These are phyloP conservation scores for Chaetomium tenue DNA, from an alignment of 495 filamentous ascomycete species.

Conservation along the genomic window DNA sequence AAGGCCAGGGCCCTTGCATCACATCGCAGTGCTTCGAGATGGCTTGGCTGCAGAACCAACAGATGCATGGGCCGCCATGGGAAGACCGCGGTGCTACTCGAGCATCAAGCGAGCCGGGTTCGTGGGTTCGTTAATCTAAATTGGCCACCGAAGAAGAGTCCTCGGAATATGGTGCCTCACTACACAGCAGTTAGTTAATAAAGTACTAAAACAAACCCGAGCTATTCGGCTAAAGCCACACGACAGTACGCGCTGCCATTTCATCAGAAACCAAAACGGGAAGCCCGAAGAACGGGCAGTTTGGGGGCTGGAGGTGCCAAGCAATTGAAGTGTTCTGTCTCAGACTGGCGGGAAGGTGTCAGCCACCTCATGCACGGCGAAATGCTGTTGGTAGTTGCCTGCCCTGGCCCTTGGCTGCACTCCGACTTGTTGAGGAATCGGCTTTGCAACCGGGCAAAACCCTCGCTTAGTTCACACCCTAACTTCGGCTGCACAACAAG, in stretches of 20 bases:
- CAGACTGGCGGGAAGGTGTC: neutral
- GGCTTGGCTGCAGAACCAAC: neutral
- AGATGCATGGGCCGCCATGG: neutral
- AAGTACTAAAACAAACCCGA: too few species aligned
- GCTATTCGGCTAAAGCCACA: too few species aligned
- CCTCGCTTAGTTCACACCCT: neutral
- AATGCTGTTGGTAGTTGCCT: constrained; percentile 12
- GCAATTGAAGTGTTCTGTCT: neutral
- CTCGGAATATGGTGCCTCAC: too few species aligned
- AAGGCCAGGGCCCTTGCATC: too few species aligned
- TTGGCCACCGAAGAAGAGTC: neutral
- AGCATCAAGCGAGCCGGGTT: neutral
- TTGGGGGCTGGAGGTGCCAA: neutral
- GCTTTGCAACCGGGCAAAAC: neutral
- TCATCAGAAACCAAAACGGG: too few species aligned
- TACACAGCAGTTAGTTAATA: too few species aligned
- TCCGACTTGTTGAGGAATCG: neutral
- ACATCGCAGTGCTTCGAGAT: neutral
- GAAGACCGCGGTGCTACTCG: neutral
- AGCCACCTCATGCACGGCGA: constrained; percentile 1
- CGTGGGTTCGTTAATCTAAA: neutral
- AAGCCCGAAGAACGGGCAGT: neutral
- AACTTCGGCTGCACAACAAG: constrained; percentile 9
- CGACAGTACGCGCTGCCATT: neutral
- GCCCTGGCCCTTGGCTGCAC: neutral